These are phyloP conservation scores for Dothideomycetes sp. DNA, from an alignment of 2,329 filamentous ascomycete genomes.

Conservation along the genomic window DNA sequence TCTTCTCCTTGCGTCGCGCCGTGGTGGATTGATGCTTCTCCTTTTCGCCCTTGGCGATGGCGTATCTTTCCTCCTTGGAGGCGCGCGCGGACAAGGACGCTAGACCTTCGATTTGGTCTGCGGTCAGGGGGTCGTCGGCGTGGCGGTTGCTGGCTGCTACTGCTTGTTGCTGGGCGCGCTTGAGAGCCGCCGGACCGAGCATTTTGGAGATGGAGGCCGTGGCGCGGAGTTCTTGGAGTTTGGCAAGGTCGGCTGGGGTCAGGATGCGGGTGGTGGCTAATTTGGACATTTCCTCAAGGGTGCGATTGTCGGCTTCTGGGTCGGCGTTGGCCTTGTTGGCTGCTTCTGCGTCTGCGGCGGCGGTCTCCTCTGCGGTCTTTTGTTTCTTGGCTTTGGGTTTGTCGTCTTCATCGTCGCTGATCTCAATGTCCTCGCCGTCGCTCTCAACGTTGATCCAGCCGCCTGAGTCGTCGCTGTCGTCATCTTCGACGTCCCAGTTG, in stretches of 20 bases:
- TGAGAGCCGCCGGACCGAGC: constrained; percentile 26
- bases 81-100: constrained; percentile 65
- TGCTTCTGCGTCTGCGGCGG: constrained; percentile 30
- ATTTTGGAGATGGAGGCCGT: constrained; percentile 60
- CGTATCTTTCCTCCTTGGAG: constrained; percentile 83
- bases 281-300: constrained; percentile 46
- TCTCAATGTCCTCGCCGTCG: constrained; percentile 64
- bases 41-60: constrained; percentile 72
- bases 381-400: constrained; percentile 47
- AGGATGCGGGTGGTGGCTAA: constrained; percentile 90
- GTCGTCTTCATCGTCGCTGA: constrained; percentile 64
- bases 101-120: constrained; percentile 82
- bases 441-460: constrained; percentile 89
- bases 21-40: constrained; percentile 71
- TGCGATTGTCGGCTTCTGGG: too few relatives aligned
- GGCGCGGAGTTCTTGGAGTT: constrained; percentile 77
- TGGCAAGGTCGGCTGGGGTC: constrained; percentile 90
- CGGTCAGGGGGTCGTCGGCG: constrained; percentile 78
- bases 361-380: constrained; percentile 34
- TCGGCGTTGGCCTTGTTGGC: constrained; percentile 6
- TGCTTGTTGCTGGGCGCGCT: constrained; percentile 25
- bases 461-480: constrained; percentile 59
- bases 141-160: constrained; percentile 44
- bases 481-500: constrained; percentile 51
- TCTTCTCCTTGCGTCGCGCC: constrained; percentile 75